A percentile compares a stretch with the other conserved stretches of the same genome.
phyloP scores from a whole-genome alignment of 108 stramenopile species.

The Schizochytrium sp. region DNA sequence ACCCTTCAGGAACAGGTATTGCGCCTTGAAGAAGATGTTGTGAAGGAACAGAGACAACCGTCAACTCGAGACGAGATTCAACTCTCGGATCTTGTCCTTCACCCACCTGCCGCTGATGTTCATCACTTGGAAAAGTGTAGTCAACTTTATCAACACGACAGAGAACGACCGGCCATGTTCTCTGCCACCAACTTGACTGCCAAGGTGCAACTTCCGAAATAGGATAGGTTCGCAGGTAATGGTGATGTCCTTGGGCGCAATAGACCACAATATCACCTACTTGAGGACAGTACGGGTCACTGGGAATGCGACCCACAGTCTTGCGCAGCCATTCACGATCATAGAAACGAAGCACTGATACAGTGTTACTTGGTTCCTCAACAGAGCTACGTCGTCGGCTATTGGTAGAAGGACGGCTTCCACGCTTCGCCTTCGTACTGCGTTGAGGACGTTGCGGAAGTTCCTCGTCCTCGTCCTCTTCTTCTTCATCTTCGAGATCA shows the following conservation, averaged over 20 bases:
- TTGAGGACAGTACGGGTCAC: conserved; percentile 34
- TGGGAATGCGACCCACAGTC: conserved; percentile 1
- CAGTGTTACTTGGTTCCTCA: neutral
- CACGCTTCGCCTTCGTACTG: neutral
- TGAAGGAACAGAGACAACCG: neutral
- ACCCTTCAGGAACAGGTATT: neutral
- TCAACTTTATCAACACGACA: conserved; percentile 29
- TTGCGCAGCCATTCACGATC: conserved; percentile 16
- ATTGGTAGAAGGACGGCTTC: neutral
- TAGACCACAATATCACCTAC: conserved; percentile 28
- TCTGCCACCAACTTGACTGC: conserved; percentile 54
- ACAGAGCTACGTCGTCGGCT: conserved; percentile 1
- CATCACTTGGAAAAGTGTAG: conserved; percentile 1
- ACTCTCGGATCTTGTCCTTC: conserved; percentile 21
- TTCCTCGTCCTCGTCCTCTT: neutral
- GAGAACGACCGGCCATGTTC: neutral
- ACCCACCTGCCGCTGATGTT: neutral
- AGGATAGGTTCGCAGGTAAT: neutral
- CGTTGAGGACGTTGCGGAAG: neutral
- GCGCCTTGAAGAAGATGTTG: neutral
- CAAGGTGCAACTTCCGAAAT: neutral
- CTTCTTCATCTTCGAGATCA: neutral
- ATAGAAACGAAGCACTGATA: conserved; percentile 6
- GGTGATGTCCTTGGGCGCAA: conserved; percentile 36
- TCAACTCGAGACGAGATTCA: conserved; percentile 28